Conservation (phyloP, 257 asterid genomes). For the Lycium ferocissimum region DNA sequence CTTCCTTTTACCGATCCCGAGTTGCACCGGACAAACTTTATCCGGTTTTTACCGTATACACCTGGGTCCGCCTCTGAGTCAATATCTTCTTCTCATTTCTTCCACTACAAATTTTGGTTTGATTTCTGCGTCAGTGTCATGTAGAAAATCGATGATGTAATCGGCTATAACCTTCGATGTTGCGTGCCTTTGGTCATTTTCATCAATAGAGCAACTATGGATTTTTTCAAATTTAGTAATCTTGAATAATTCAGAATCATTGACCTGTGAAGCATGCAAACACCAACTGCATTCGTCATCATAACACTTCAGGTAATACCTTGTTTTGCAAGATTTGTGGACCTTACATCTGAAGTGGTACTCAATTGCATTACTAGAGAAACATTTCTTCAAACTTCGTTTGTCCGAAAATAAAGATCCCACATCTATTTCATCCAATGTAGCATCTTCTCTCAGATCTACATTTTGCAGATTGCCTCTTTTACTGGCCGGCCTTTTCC, state of each 20-base stretch:
- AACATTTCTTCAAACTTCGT: slow-evolving; percentile 27
- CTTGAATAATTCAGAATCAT: slow-evolving; percentile 5
- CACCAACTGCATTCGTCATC: slow-evolving; percentile 22
- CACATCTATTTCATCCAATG: slow-evolving; percentile 26
- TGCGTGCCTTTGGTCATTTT: not conserved
- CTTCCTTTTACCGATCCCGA: too few relatives aligned
- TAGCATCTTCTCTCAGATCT: slow-evolving; percentile 23
- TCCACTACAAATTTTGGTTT: not conserved
- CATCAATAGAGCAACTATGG: not conserved
- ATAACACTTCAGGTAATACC: slow-evolving; percentile 23
- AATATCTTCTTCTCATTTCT: not conserved
- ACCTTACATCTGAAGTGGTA: slow-evolving; percentile 20
- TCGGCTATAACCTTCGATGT: not conserved
- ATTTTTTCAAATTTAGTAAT: not conserved
- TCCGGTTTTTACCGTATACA: too few relatives aligned
- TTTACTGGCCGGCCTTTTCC: slow-evolving; percentile 21
- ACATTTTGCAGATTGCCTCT: not conserved
- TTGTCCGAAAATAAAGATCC: slow-evolving; percentile 15
- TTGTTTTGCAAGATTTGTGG: slow-evolving; percentile 12
- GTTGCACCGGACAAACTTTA: too few relatives aligned
- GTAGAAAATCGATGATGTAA: not conserved
- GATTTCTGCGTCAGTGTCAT: not conserved
- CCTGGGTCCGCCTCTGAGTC: too few relatives aligned
- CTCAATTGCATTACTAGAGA: slow-evolving; percentile 13
- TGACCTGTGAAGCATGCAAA: slow-evolving; percentile 18